Conservation (phyloP, 306 rosid genomes). For the Glycine latifolia region DNA sequence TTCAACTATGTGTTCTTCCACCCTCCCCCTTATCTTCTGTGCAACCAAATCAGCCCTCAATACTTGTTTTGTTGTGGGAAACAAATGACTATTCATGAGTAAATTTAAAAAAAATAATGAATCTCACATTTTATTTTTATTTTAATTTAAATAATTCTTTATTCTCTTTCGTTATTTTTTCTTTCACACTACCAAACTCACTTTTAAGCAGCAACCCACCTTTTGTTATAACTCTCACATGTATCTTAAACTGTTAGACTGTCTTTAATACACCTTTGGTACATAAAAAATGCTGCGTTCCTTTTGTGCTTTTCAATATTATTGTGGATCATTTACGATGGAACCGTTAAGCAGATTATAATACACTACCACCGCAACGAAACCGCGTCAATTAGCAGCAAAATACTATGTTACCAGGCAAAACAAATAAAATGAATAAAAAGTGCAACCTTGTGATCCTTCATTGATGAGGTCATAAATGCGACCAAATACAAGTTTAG, state of each 20-base stretch:
- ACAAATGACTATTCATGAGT: too few relatives aligned
- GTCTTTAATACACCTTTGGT: neutral
- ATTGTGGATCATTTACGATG: neutral
- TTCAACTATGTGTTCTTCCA: too few relatives aligned
- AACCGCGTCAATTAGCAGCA: neutral
- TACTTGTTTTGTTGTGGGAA: too few relatives aligned
- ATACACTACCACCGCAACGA: neutral
- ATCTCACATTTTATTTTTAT: too few relatives aligned
- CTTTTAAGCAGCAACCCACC: too few relatives aligned
- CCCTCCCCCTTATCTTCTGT: too few relatives aligned
- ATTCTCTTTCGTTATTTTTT: too few relatives aligned
- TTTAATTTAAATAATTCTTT: too few relatives aligned
- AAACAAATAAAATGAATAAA: neutral
- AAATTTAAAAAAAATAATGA: too few relatives aligned
- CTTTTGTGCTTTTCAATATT: neutral
- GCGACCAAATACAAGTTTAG: conserved; percentile 24
- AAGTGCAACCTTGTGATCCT: neutral
- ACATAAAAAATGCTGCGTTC: neutral
- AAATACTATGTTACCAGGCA: neutral
- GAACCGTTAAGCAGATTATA: too few relatives aligned
- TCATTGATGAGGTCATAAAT: neutral
- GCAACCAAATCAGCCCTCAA: too few relatives aligned
- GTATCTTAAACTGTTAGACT: neutral
- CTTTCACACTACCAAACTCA: too few relatives aligned
- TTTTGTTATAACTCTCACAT: neutral